Conservation (phyloP, 2,329 filamentous ascomycete species). For the Fusarium tricinctum region DNA sequence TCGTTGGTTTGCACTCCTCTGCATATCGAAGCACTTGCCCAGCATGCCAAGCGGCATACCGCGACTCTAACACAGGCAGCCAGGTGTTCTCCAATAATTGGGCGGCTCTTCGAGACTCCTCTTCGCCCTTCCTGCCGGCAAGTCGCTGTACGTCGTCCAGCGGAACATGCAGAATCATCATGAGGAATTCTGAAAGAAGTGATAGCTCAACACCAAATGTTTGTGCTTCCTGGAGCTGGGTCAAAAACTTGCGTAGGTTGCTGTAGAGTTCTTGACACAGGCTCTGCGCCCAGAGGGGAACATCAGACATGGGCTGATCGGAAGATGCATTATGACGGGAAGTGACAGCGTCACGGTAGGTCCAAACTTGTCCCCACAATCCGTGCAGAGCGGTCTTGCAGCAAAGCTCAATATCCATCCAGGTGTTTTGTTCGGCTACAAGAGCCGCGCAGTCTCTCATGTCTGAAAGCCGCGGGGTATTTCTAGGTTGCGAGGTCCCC, state of each 20-base stretch:
- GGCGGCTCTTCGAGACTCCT: slow-evolving; percentile 36
- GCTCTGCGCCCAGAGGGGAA: slow-evolving; percentile 39
- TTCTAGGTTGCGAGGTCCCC: slow-evolving; percentile 11
- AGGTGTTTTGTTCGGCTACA: slow-evolving; percentile 34
- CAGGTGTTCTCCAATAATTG: slow-evolving; percentile 38
- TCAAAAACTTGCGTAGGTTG: slow-evolving; percentile 35
- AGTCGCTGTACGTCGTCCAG: slow-evolving; percentile 42
- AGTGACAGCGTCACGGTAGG: slow-evolving; percentile 43
- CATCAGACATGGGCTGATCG: slow-evolving; percentile 15
- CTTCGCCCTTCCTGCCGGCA: slow-evolving; percentile 42
- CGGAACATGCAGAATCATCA: slow-evolving; percentile 48
- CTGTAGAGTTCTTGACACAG: slow-evolving; percentile 46
- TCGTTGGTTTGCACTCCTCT: slow-evolving; percentile 36
- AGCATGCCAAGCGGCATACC: slow-evolving; percentile 46
- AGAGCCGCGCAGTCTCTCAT: slow-evolving; percentile 36
- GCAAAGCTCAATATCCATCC: slow-evolving; percentile 40
- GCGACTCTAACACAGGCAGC: slow-evolving; percentile 35
- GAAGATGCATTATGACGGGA: slow-evolving; percentile 15
- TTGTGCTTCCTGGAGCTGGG: slow-evolving; percentile 26
- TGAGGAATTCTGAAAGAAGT: slow-evolving; percentile 45
- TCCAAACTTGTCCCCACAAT: slow-evolving; percentile 47
- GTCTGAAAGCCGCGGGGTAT: slow-evolving; percentile 41
- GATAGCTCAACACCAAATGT: slow-evolving; percentile 27
- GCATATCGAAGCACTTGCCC: slow-evolving; percentile 45
- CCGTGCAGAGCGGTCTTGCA: slow-evolving; percentile 41